A percentile compares a stretch with the other conserved stretches of the same genome.
These are phyloP conservation scores for Chaetothyriales sp. DNA, from an alignment of 2,329 filamentous ascomycete species.

Conservation along the genomic window DNA sequence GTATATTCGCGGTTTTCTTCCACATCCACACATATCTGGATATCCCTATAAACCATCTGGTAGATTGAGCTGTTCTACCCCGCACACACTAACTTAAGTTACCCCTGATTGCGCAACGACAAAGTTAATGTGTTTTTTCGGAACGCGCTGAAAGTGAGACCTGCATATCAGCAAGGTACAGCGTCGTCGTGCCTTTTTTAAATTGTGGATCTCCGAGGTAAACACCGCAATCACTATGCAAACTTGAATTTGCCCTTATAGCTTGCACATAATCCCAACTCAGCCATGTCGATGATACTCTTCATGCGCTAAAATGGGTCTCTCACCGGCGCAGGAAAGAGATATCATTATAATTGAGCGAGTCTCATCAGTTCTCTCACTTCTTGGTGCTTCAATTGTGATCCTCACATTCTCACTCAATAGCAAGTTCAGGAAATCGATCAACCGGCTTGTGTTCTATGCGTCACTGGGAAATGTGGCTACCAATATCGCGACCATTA, in stretches of 20 bases:
- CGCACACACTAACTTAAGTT: background rate
- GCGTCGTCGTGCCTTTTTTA: background rate
- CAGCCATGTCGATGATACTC: background rate
- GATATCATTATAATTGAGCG: conserved; percentile 43
- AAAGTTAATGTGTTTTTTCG: background rate
- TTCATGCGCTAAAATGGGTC: background rate
- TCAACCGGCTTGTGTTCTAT: conserved; percentile 74
- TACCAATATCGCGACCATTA: conserved; percentile 62
- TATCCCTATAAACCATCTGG: no score
- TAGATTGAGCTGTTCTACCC: no score
- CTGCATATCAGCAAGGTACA: background rate
- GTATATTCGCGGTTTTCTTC: background rate
- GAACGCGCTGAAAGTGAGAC: background rate
- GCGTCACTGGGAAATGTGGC: conserved; percentile 71
- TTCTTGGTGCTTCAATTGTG: conserved; percentile 58
- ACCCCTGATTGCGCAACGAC: background rate
- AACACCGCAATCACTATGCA: background rate
- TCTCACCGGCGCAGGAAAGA: background rate
- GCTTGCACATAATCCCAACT: background rate
- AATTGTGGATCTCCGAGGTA: background rate
- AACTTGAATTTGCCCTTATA: background rate
- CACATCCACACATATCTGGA: background rate
- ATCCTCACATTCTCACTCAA: conserved; percentile 57
- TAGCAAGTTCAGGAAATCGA: conserved; percentile 65
- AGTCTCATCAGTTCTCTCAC: conserved; percentile 54